Base-by-base conservation (phyloP, 2,329 filamentous ascomycete genomes). In the Trichothecium roseum region DNA sequence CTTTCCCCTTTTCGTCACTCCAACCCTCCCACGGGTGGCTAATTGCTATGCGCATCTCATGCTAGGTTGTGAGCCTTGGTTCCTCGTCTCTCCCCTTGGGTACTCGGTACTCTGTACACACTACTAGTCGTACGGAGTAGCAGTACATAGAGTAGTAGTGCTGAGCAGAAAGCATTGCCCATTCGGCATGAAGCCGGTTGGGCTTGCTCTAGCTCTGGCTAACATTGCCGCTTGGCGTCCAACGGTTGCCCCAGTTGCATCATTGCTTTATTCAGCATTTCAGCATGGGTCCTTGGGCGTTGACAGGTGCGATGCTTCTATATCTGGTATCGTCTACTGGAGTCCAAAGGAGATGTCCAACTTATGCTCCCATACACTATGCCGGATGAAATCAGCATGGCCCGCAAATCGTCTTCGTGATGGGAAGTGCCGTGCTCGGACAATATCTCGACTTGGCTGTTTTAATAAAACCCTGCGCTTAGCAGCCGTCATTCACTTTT, bases 331-430 rank as follows among this genome's bases (percentile, higher is more conserved):
- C 8, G 14, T 10, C 18, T 22, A n/a, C 29, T 24, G 4, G 29
- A 37, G 31, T 29, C 18, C 28, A 17, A 37, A 27, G 32, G 35
- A 22, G 35, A 37, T 37, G 28, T 32, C 17, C 35, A 37, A 37
- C 14, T 37, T 37, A 29, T 28, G 30, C 35, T 37, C 17, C 35
- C 20, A 24, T 24, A 24, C 20, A 24, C 20, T 24, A 24, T 24
- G 20, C 20, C 20, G 6, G 20, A 24, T 24, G 20, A 24, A 10
- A 24, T 24, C 20, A 24, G 20, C 10, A 24, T 24, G 20, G 20
- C 20, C 20, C 20, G 20, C 20, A 24, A 24, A 24, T 24, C 20
- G 20, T 24, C 20, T 10, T 24, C 6, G 20, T 10, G 20, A 24
- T 24, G 20, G 20, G 20, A 24, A 24, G 20, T 24, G 20, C 20